Percentiles rank a stretch among this genome's conserved stretches.
phyloP scores from a whole-genome alignment of 345 rosid genomes.

The Eucalyptus lansdowneana region DNA sequence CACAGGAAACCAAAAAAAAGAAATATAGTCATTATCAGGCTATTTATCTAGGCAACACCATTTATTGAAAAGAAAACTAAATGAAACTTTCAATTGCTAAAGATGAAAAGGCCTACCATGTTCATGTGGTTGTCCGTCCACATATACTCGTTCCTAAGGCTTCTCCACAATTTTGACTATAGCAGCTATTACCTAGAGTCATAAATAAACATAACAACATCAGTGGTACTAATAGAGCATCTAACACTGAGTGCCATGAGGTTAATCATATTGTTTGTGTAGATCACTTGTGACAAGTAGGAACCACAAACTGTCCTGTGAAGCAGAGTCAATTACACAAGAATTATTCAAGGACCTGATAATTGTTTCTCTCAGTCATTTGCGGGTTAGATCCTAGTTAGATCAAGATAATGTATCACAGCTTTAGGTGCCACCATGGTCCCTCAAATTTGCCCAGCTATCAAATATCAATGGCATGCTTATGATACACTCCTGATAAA shows the following conservation, averaged over 20 bases:
- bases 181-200: constrained; percentile 51
- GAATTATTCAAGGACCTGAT: neutral
- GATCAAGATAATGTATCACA: neutral
- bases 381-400: neutral
- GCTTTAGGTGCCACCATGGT: neutral
- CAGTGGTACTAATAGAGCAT: neutral
- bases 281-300: neutral
- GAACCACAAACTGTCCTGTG: neutral
- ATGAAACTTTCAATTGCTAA: neutral
- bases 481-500: neutral
- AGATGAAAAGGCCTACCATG: constrained; percentile 38
- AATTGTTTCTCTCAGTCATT: neutral
- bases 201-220: neutral
- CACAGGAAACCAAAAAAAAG: neutral
- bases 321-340: neutral
- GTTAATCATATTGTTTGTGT: neutral
- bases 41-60: no score
- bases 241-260: neutral
- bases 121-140: constrained; percentile 58
- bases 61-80: no score
- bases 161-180: constrained; percentile 68
- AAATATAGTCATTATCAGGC: neutral
- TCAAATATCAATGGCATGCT: neutral
- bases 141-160: constrained; percentile 77
- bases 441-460: neutral